Conservation (phyloP, 352 stramenopile genomes). For the Phytophthora melonis region DNA sequence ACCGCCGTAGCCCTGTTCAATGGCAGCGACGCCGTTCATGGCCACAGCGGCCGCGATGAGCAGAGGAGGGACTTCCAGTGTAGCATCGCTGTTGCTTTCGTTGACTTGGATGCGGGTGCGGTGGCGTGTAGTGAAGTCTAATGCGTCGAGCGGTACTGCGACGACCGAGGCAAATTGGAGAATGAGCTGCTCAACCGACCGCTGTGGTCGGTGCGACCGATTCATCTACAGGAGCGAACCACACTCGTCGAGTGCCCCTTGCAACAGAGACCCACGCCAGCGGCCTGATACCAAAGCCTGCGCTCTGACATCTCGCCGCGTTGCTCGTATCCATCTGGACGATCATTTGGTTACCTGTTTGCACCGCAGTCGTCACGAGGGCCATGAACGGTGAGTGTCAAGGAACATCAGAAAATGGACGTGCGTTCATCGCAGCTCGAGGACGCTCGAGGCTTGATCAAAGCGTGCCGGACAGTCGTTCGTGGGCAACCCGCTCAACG, state of each 20-base stretch:
- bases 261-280: slow-evolving; percentile 12
- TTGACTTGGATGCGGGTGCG: slow-evolving; percentile 9
- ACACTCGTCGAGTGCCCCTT: slow-evolving; percentile 14
- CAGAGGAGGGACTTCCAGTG: slow-evolving; percentile 32
- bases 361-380: neutral
- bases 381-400: slow-evolving; percentile 3
- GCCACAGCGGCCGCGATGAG: slow-evolving; percentile 29
- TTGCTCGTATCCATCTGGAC: slow-evolving; percentile 35
- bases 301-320: slow-evolving; percentile 12
- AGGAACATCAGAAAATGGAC: slow-evolving; percentile 17
- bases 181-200: slow-evolving; percentile 22
- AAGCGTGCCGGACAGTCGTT: neutral
- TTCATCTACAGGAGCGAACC: neutral
- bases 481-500: neutral
- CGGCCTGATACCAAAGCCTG: neutral
- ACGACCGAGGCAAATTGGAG: slow-evolving; percentile 30
- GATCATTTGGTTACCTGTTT: slow-evolving; percentile 26
- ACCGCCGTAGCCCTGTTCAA: slow-evolving; percentile 37
- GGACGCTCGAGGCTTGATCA: neutral
- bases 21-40: slow-evolving; percentile 28
- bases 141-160: neutral
- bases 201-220: slow-evolving; percentile 20
- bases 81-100: slow-evolving; percentile 15
- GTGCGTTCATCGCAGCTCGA: neutral
- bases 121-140: neutral